These are phyloP conservation scores for Boletales sp. DNA, from an alignment of 768 basidiomycete species.

Conservation along the genomic window DNA sequence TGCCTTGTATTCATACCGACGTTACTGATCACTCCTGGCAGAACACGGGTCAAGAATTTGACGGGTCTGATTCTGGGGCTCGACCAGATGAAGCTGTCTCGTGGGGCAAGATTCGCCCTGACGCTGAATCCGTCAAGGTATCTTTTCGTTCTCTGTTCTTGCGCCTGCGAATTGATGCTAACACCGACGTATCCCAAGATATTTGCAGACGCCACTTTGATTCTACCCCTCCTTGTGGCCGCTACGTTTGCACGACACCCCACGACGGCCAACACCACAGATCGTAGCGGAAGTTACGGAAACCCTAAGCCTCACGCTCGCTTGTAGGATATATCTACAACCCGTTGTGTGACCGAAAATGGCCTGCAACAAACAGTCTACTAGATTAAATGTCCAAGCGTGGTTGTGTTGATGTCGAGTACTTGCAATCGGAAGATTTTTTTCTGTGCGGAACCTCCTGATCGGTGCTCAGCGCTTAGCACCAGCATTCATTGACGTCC, in stretches of 20 bases:
- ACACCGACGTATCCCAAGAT: slow-evolving; percentile 40
- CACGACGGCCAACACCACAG: too few relatives aligned
- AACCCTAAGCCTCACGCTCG: too few relatives aligned
- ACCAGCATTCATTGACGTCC: too few relatives aligned
- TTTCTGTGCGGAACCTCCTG: too few relatives aligned
- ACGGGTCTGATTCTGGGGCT: slow-evolving; percentile 96
- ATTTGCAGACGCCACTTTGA: slow-evolving; percentile 94
- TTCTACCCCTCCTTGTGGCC: slow-evolving; percentile 92
- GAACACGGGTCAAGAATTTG: slow-evolving; percentile 99
- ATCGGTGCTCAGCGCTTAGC: too few relatives aligned
- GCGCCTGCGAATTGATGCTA: background rate
- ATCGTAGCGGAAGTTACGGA: too few relatives aligned
- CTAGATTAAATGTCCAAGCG: too few relatives aligned
- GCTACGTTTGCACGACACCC: slow-evolving; percentile 74
- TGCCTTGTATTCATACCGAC: background rate
- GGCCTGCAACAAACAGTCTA: too few relatives aligned
- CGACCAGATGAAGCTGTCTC: slow-evolving; percentile 96
- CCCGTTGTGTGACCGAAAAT: too few relatives aligned
- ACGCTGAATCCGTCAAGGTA: slow-evolving; percentile 81
- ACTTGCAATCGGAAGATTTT: too few relatives aligned
- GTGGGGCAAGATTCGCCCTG: slow-evolving; percentile 96
- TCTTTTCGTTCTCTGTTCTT: background rate
- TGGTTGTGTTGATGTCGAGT: too few relatives aligned
- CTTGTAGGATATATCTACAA: too few relatives aligned
- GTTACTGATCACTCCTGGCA: slow-evolving; percentile 25